Conservation (phyloP, 768 basidiomycete genomes). For the Postia placenta region DNA sequence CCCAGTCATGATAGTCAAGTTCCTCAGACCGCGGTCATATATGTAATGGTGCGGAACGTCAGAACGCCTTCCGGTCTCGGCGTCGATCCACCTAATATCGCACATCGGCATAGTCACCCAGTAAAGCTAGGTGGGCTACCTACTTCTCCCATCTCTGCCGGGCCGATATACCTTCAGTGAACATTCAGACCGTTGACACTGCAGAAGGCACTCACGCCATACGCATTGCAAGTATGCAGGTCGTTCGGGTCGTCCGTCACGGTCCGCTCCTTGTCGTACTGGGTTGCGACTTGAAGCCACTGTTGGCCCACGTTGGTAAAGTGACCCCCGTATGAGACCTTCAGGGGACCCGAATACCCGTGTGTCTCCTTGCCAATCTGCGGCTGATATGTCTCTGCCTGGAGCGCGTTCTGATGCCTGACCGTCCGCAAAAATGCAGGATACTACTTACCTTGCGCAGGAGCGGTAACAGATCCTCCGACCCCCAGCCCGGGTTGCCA, state of each 20-base stretch:
- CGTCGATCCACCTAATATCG: constrained; percentile 45
- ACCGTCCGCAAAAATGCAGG: background rate
- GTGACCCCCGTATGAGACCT: constrained; percentile 23
- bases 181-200: background rate
- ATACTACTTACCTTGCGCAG: constrained; percentile 38
- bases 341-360: constrained; percentile 42
- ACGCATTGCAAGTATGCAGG: constrained; percentile 19
- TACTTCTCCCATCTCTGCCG: constrained; percentile 52
- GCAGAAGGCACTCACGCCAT: constrained; percentile 15
- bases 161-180: background rate
- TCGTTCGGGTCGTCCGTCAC: constrained; percentile 18
- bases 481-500: constrained; percentile 53
- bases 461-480: constrained; percentile 46
- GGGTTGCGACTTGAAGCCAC: constrained; percentile 19
- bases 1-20: constrained; percentile 26
- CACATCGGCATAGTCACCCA: background rate
- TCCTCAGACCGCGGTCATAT: constrained; percentile 23
- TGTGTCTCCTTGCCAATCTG: constrained; percentile 29
- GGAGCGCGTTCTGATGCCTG: background rate
- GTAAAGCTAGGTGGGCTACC: background rate
- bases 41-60: constrained; percentile 43
- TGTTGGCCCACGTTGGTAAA: constrained; percentile 18
- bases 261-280: constrained; percentile 16
- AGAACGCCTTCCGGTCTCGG: constrained; percentile 49
- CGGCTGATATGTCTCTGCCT: constrained; percentile 36